These are phyloP conservation scores for Solioccasus polychromus DNA, from an alignment of 768 basidiomycete genomes.

Conservation along the genomic window DNA sequence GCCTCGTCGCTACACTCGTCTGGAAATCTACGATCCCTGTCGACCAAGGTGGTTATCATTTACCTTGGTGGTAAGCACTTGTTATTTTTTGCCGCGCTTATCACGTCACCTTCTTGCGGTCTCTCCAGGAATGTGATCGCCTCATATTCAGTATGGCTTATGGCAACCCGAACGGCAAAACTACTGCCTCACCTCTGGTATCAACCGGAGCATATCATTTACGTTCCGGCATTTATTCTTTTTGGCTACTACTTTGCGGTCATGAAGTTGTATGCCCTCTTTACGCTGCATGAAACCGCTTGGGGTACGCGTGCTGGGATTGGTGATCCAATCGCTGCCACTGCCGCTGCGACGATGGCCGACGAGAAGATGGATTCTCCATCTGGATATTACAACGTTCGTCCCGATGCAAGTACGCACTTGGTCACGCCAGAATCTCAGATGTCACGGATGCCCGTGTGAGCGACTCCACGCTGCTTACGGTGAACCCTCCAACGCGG, in stretches of 20 bases:
- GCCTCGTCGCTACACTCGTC: conserved; percentile 70
- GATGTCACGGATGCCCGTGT: not conserved
- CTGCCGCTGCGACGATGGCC: conserved; percentile 47
- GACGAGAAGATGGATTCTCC: conserved; percentile 24
- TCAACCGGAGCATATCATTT: conserved; percentile 70
- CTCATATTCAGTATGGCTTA: conserved; percentile 69
- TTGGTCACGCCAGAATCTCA: not conserved
- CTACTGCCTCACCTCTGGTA: conserved; percentile 79
- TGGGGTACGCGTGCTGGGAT: conserved; percentile 97
- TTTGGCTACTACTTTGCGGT: conserved; percentile 95
- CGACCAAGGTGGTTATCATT: conserved; percentile 69
- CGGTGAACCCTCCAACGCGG: not conserved
- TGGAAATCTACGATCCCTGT: conserved; percentile 74
- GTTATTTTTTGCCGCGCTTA: not conserved
- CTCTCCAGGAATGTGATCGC: conserved; percentile 59
- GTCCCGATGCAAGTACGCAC: no score
- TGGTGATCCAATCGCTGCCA: conserved; percentile 77
- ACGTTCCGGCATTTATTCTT: conserved; percentile 82
- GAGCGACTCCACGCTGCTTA: not conserved
- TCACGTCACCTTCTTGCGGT: not conserved
- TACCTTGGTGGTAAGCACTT: conserved; percentile 72
- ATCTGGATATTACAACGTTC: conserved; percentile 9
- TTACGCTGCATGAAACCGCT: conserved; percentile 90
- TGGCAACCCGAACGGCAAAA: conserved; percentile 73
- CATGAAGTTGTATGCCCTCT: conserved; percentile 92